These are phyloP conservation scores for Curvularia sp. DNA, from an alignment of 2,329 filamentous ascomycete species.

Conservation along the genomic window DNA sequence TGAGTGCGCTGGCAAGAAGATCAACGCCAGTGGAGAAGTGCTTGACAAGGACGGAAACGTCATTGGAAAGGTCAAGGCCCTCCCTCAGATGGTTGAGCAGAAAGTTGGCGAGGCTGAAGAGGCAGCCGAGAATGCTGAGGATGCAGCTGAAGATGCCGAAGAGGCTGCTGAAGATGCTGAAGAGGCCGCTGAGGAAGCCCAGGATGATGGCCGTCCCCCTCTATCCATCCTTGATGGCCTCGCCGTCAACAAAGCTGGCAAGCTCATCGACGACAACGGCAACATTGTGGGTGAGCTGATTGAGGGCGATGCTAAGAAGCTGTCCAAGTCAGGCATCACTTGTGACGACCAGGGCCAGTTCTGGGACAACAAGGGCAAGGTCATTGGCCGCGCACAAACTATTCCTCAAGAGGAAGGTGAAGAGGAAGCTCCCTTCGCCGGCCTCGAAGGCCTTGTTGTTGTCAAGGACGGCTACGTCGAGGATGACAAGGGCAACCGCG, in stretches of 20 bases:
- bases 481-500: conserved; percentile 60
- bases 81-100: conserved; percentile 54
- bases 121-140: conserved; percentile 41
- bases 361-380: conserved; percentile 62
- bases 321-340: conserved; percentile 58
- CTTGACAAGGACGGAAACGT: conserved; percentile 69
- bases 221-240: conserved; percentile 60
- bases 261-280: conserved; percentile 57
- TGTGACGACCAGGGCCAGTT: conserved; percentile 59
- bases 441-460: conserved; percentile 59
- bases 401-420: conserved; percentile 56
- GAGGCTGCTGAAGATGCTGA: conserved; percentile 39
- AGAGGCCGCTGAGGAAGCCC: conserved; percentile 47
- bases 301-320: conserved; percentile 62
- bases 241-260: conserved; percentile 59
- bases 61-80: conserved; percentile 66
- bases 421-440: conserved; percentile 59
- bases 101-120: conserved; percentile 44
- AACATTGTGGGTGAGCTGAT: conserved; percentile 58
- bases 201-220: conserved; percentile 53
- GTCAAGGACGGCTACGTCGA: conserved; percentile 60
- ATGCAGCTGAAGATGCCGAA: conserved; percentile 47
- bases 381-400: conserved; percentile 60
- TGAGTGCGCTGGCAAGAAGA: conserved; percentile 70
- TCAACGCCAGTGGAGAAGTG: conserved; percentile 70